Percentiles rank a stretch among this genome's conserved stretches.
Conservation (phyloP, 805 yeast genomes). For the Cyberlindnera subsufficiens region DNA sequence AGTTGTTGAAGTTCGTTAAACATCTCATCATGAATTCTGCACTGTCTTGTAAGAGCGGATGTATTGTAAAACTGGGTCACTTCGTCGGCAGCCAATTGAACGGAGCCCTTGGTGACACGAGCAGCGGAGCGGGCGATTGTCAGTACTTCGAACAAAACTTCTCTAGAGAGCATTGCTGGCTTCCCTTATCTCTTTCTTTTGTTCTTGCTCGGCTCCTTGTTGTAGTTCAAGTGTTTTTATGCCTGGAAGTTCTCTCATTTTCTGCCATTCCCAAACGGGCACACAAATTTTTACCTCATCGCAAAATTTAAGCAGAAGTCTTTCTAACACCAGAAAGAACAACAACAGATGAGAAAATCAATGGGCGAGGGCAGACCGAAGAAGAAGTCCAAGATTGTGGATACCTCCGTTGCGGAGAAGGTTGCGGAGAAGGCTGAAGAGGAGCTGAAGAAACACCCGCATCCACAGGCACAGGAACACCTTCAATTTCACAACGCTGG, state of each 20-base stretch:
- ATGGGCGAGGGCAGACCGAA: slow-evolving; percentile 29
- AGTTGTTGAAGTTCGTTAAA: slow-evolving; percentile 10
- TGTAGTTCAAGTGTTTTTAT: too few relatives aligned
- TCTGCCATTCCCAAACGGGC: slow-evolving; percentile 2
- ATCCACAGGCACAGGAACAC: slow-evolving; percentile 27
- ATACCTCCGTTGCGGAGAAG: slow-evolving; percentile 51
- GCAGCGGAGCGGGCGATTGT: slow-evolving; percentile 15
- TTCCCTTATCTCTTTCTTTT: neutral
- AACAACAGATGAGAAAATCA: neutral
- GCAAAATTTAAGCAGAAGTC: neutral
- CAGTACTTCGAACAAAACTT: slow-evolving; percentile 14
- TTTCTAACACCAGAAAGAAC: neutral
- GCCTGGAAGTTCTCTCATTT: too few relatives aligned
- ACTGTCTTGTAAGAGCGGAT: slow-evolving; percentile 17
- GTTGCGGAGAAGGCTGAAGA: slow-evolving; percentile 67
- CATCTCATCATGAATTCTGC: slow-evolving; percentile 23
- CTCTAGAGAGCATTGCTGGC: slow-evolving; percentile 14
- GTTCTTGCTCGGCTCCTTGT: neutral
- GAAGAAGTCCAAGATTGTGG: slow-evolving; percentile 44
- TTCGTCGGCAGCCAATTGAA: slow-evolving; percentile 6
- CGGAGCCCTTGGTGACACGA: slow-evolving; percentile 11
- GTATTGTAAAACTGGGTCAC: slow-evolving; percentile 16
- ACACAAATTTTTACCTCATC: slow-evolving; percentile 6
- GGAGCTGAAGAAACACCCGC: slow-evolving; percentile 43
- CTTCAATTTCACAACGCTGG: slow-evolving; percentile 59